phyloP scores from a whole-genome alignment of 352 stramenopile species.

The Peronospora destructor region DNA sequence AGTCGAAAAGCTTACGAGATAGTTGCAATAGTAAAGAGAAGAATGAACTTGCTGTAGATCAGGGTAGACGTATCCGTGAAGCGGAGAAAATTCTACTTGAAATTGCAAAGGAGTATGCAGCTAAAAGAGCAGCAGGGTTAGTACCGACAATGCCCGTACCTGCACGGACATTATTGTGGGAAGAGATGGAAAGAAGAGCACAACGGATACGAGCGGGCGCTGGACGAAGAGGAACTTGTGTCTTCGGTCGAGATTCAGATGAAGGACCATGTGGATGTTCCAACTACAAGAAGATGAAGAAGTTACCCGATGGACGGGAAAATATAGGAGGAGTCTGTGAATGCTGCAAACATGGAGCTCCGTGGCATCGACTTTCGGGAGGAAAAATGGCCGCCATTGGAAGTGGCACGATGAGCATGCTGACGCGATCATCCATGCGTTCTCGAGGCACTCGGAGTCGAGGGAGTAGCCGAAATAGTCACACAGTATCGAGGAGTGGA shows the following conservation, averaged over 20 bases:
- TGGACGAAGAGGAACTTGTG: constrained; percentile 49
- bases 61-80: constrained; percentile 36
- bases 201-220: constrained; percentile 27
- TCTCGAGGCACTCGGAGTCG: constrained; percentile 24
- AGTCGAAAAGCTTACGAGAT: constrained; percentile 11
- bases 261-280: constrained; percentile 47
- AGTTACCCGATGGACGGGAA: constrained; percentile 28
- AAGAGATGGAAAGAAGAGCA: constrained; percentile 54
- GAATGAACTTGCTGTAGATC: constrained; percentile 13
- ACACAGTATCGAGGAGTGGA: constrained; percentile 5
- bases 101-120: constrained; percentile 76
- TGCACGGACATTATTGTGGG: constrained; percentile 69
- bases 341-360: constrained; percentile 57
- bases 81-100: constrained; percentile 65
- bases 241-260: constrained; percentile 48
- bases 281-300: constrained; percentile 48
- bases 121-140: constrained; percentile 64
- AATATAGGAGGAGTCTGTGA: constrained; percentile 60
- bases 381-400: constrained; percentile 32
- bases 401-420: constrained; percentile 14
- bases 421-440: constrained; percentile 13
- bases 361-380: constrained; percentile 61
- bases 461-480: constrained; percentile 31
- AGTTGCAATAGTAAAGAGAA: constrained; percentile 2
- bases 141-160: constrained; percentile 67